Conservation (phyloP, 495 filamentous ascomycete genomes). For the Parmelia sp. region DNA sequence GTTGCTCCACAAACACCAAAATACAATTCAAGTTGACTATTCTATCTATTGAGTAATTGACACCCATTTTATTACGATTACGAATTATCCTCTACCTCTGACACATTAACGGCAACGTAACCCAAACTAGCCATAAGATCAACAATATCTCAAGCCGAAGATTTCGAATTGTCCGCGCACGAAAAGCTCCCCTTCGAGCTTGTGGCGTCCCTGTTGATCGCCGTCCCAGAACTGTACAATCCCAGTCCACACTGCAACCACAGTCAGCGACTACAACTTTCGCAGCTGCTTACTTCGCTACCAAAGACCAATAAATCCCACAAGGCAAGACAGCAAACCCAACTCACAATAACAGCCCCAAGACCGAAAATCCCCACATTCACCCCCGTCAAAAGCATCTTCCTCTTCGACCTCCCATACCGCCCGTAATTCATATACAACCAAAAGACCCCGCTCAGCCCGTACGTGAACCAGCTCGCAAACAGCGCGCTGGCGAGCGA, state of each 20-base stretch:
- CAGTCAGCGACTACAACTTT: conserved; percentile 16
- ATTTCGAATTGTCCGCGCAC: conserved; percentile 36
- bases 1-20: too few relatives aligned
- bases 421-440: conserved; percentile 36
- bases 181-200: conserved; percentile 35
- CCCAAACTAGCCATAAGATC: too few relatives aligned
- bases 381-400: conserved; percentile 33
- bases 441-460: conserved; percentile 41
- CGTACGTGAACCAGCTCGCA: conserved; percentile 41
- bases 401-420: conserved; percentile 31
- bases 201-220: conserved; percentile 36
- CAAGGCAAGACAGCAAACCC: neutral
- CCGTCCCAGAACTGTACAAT: conserved; percentile 40
- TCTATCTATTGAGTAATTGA: too few relatives aligned
- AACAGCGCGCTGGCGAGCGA: conserved; percentile 37
- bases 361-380: conserved; percentile 33
- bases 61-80: too few relatives aligned
- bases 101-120: too few relatives aligned
- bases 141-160: conserved; percentile 7
- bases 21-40: too few relatives aligned
- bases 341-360: conserved; percentile 35
- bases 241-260: conserved; percentile 38
- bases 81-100: too few relatives aligned
- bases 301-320: too few relatives aligned
- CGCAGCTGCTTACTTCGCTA: too few relatives aligned